Conservation (phyloP, 805 yeast species). For the Cephaloascus albidus region DNA sequence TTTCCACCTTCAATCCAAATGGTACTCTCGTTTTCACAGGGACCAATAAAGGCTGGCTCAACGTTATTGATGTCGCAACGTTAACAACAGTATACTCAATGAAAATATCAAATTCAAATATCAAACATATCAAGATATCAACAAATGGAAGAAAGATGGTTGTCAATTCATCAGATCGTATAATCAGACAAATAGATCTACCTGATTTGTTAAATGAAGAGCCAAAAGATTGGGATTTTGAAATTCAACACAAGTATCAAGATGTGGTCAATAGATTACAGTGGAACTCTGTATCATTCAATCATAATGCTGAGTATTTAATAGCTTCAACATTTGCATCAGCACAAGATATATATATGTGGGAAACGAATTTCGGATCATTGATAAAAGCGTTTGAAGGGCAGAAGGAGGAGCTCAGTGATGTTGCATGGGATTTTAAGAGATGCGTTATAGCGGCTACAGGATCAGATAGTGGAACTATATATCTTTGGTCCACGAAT, state of each 20-base stretch:
- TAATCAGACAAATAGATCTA: conserved; percentile 52
- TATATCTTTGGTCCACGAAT: conserved; percentile 73
- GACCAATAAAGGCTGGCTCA: conserved; percentile 72
- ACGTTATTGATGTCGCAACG: conserved; percentile 26
- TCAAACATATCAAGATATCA: conserved; percentile 58
- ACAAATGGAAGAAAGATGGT: conserved; percentile 54
- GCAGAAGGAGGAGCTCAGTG: conserved; percentile 78
- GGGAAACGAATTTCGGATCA: conserved; percentile 91
- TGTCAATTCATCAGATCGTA: conserved; percentile 69
- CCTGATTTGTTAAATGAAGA: conserved; percentile 29
- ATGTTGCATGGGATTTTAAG: conserved; percentile 78
- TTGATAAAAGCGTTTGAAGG: conserved; percentile 84
- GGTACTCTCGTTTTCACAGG: conserved; percentile 62
- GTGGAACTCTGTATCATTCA: conserved; percentile 77
- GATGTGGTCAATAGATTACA: conserved; percentile 83
- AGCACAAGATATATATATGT: conserved; percentile 80
- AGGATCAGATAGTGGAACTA: conserved; percentile 76
- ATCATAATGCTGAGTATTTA: conserved; percentile 70
- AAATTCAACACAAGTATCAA: conserved; percentile 73
- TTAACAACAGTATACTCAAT: conserved; percentile 33
- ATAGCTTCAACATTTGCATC: conserved; percentile 85
- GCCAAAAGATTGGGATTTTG: conserved; percentile 40
- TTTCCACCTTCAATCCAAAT: conserved; percentile 37
- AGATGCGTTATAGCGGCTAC: conserved; percentile 71
- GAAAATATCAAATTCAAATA: conserved; percentile 58